Evolutionary conservation across 2,329 filamentous ascomycete genomes (phyloP), one percentile per base, ranked within the genome.

Genomic region (Phyllosticta citriasiana): DNA sequence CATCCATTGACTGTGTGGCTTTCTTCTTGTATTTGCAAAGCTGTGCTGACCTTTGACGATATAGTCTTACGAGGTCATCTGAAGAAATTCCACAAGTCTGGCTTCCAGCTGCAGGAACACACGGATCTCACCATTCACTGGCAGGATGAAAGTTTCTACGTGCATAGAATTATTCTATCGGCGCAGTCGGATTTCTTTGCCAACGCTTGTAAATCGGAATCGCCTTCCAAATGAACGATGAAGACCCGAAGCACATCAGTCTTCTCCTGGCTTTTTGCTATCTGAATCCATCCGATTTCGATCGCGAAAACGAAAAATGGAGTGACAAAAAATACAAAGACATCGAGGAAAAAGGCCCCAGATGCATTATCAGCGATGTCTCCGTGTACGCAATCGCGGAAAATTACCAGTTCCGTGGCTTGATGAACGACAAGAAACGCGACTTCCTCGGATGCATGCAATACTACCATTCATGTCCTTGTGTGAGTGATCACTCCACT

Each of bases 211-310:
- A 52, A 55, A 16, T 53, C 58, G 8, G 33, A 40, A 2, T 55
- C 52, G 33, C 27, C 22, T 3, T 55, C 47, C 35, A 24, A 2
- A 26, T 55, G 9, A 52, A 55, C 12, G 57, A 59, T 14, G 57
- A 54, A 7, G 58, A 63, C 40, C 58, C 58, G 16, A 24, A 50
- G 30, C 25, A 55, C n/a, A 57, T 63, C 10, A 22, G 55, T n/a
- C 53, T 51, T 5, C 55, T 63, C 40, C 57, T 63, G 12, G 12
- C 33, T 33, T 61, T 24, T 53, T 52, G 57, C 19, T 63, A 63
- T 47, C 57, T 58, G 35, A 5, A 7, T 6, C 6, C 6, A 2
- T 6, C 6, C 27, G 3, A 6, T 8, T 30, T 30, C 27, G 27
- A 8, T 7, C 26, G 26, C 26, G 26, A 4, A 8, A 7, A 7